Base-by-base conservation (phyloP, 805 yeast genomes). In the Candida rishiriensis region DNA sequence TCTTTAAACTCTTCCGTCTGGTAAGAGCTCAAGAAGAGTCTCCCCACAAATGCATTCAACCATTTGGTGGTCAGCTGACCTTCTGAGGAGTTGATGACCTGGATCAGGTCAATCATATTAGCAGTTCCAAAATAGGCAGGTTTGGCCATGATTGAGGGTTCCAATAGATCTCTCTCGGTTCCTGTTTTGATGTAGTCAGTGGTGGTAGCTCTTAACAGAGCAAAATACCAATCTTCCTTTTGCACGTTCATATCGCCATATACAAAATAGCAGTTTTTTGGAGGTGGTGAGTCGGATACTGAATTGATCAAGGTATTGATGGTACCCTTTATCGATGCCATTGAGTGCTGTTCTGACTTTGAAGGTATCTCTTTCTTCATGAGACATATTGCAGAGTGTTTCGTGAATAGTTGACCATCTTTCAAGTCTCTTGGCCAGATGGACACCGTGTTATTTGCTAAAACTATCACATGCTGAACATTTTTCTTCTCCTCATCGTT, bases 171-270 rank as follows among this genome's bases (percentile, higher is more conserved):
- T 7, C 58, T 50, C 2, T 53, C 45, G 3, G 48, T 42, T 39
- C 48, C 52, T 28, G 56, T 44, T 36, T 42, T 50, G 35, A 53
- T 28, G 13, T 53, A 50, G 10, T 64, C 66, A 5, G 66, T 64
- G 47, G 83, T 85, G 0, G 91, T 77, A 1, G 95, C 95, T 44
- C 83, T 71, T n/a, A 91, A 71, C 43, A 93, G 69, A 1, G 87
- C 81, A 63, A 88, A 89, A 60, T 91, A 93, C 85, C 97, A 83
- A 60, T 91, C 96, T 63, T 93, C 99, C 57, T 91, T 91, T 38
- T 84, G 89, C 44, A 75, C 75, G 52, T 89, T 88, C 39, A 80
- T 74, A 53, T 88, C 95, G 36, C 83, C 76, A 61, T 88, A 87
- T 3, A 91, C 63, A 61, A 76, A 91, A 54, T 77, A 76, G 1